These are phyloP conservation scores for Xylaria sp. DNA, from an alignment of 2,329 filamentous ascomycete species.

Conservation along the genomic window DNA sequence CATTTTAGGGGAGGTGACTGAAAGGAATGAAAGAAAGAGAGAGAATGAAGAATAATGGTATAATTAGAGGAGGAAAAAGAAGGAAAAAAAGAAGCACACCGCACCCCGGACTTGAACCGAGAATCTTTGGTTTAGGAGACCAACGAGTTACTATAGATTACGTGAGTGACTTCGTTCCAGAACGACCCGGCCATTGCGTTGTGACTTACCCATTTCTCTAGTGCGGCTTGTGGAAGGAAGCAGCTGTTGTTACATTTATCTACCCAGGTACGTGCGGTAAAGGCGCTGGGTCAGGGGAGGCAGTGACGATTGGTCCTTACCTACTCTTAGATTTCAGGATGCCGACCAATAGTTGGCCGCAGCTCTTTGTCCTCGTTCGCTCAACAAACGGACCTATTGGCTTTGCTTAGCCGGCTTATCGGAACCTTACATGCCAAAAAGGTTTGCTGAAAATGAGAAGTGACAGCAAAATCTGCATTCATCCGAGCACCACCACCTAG, in stretches of 20 bases:
- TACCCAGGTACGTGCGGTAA: background rate
- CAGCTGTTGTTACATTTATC: slow-evolving; percentile 8
- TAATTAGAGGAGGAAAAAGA: slow-evolving; percentile 5
- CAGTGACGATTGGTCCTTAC: slow-evolving; percentile 16
- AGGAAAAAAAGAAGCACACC: slow-evolving; percentile 27
- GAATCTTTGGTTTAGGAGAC: slow-evolving; percentile 44
- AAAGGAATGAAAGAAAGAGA: background rate
- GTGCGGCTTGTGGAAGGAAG: slow-evolving; percentile 32
- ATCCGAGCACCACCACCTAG: background rate
- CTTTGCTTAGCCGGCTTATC: background rate
- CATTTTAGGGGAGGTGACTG: background rate
- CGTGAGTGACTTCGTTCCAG: slow-evolving; percentile 17
- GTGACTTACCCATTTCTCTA: slow-evolving; percentile 41
- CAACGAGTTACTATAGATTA: slow-evolving; percentile 39
- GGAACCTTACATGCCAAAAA: background rate
- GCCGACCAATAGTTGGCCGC: background rate
- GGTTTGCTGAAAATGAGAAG: slow-evolving; percentile 10
- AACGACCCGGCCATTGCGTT: slow-evolving; percentile 8
- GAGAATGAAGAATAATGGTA: background rate
- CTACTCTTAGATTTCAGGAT: too few relatives aligned
- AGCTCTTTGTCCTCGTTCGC: too few relatives aligned
- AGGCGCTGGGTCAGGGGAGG: background rate
- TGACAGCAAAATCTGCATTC: slow-evolving; percentile 20
- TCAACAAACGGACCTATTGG: slow-evolving; percentile 17
- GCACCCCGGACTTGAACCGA: slow-evolving; percentile 42